A percentile compares a stretch with the other conserved stretches of the same genome.
These are phyloP conservation scores for Podospora australis DNA, from an alignment of 495 filamentous ascomycete genomes.

Conservation along the genomic window DNA sequence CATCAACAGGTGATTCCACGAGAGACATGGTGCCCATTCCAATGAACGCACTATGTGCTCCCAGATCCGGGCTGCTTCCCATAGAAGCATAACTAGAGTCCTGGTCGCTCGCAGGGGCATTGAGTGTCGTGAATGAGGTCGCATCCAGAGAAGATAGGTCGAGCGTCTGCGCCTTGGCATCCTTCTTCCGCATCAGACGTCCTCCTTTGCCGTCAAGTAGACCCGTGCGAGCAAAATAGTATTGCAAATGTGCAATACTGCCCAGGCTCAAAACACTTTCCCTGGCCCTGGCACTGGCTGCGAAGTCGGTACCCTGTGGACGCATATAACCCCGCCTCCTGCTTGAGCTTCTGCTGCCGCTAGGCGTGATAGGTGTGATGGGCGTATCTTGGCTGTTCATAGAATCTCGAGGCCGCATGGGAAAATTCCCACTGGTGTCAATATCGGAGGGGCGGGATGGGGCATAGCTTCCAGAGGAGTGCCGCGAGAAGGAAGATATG, in stretches of 20 bases:
- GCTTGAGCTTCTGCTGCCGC: conserved; percentile 29
- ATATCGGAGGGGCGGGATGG: conserved; percentile 27
- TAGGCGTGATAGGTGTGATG: neutral
- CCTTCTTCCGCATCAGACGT: conserved; percentile 64
- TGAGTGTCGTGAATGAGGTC: conserved; percentile 34
- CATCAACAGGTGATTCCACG: conserved; percentile 55
- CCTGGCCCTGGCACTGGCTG: conserved; percentile 77
- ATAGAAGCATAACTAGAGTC: conserved; percentile 52
- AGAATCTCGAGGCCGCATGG: conserved; percentile 43
- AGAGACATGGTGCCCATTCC: conserved; percentile 26
- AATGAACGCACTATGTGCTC: conserved; percentile 28
- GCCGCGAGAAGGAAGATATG: conserved; percentile 45
- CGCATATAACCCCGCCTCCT: conserved; percentile 81
- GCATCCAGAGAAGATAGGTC: conserved; percentile 42
- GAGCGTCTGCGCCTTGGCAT: conserved; percentile 46
- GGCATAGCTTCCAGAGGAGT: conserved; percentile 41
- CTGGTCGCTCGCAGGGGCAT: conserved; percentile 33
- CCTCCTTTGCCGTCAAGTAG: conserved; percentile 90
- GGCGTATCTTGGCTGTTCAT: conserved; percentile 35
- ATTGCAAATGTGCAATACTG: conserved; percentile 94
- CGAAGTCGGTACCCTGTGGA: conserved; percentile 84
- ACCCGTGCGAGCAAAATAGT: conserved; percentile 95
- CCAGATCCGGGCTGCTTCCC: conserved; percentile 49
- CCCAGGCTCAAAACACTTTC: conserved; percentile 94
- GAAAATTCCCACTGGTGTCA: conserved; percentile 35